phyloP scores from a whole-genome alignment of 352 stramenopile species.

The Phytophthora constricta region DNA sequence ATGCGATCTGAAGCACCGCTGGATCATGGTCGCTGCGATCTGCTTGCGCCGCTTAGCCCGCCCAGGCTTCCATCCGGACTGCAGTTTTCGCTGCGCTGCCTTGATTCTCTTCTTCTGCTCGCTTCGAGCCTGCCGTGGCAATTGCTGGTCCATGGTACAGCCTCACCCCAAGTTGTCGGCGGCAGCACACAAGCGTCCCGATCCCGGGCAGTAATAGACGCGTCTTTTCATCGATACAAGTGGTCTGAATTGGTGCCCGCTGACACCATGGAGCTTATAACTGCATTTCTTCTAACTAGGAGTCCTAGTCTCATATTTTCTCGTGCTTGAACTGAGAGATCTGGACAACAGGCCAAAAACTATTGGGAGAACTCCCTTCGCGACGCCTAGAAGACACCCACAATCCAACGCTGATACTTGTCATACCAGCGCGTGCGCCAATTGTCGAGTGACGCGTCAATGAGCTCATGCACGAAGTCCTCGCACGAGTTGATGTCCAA shows the following conservation, averaged over 20 bases:
- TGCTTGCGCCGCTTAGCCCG: constrained; percentile 46
- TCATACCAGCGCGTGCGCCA: constrained; percentile 98
- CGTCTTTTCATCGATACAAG: constrained; percentile 44
- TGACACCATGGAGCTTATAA: constrained; percentile 26
- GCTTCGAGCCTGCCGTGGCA: constrained; percentile 22
- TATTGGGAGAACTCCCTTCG: not conserved
- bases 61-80: constrained; percentile 57
- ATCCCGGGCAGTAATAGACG: constrained; percentile 35
- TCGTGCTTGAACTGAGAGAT: not conserved
- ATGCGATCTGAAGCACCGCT: constrained; percentile 67
- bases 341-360: not conserved
- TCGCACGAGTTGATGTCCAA: constrained; percentile 94
- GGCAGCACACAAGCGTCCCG: constrained; percentile 16
- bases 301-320: constrained; percentile 23
- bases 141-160: constrained; percentile 24
- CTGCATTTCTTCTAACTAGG: constrained; percentile 28
- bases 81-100: constrained; percentile 53
- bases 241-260: constrained; percentile 35
- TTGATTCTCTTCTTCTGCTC: constrained; percentile 45
- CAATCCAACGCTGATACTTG: constrained; percentile 94
- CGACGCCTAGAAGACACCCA: constrained; percentile 80
- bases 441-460: constrained; percentile 96
- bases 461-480: constrained; percentile 96
- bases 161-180: constrained; percentile 12
- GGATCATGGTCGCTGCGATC: constrained; percentile 73